Base-by-base conservation (phyloP, 768 basidiomycete species). In the Trametes cinnabarina region DNA sequence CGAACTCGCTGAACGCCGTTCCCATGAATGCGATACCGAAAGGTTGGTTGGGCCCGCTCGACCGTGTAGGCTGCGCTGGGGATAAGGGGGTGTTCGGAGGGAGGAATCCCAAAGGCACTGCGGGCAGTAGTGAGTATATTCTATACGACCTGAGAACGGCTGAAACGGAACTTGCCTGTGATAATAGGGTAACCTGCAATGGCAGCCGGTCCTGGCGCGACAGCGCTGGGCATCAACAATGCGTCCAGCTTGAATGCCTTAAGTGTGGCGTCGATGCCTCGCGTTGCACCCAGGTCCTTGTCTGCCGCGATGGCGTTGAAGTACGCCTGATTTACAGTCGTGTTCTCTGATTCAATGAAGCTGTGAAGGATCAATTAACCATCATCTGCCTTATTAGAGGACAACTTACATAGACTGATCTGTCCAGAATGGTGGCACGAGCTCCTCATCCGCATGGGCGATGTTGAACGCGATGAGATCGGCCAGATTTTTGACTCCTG, bases 161-260 rank as follows among this genome's bases (percentile, higher is more conserved):
- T n/a, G n/a, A n/a, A n/a, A n/a, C n/a, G n/a, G n/a, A 6, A 62
- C 73, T 63, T 42, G 82, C 85, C 84, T 22, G 86, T 85, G 35
- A 86, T 74, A 51, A 86, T 82, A 2, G 86, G 86, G 62, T 86
- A 87, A 8, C 85, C 86, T 4, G 83, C 82, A 54, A 86, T 79
- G 3, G 84, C 86, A 71, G 70, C 65, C 4, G 71, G 63, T 17
- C 60, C 66, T 0, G 73, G 71, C 5, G 73, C 71, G 25, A 68
- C 62, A 28, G 69, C 43, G 43, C 57, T 63, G 4, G 51, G 61
- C 46, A 55, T 50, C 44, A 73, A 25, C 20, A 75, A 60, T 2
- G 72, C 74, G 44, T 73, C 73, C n/a, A 74, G 61, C 34, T 69
- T 65, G 51, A 64, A 70, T 46, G 41, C 46, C 47, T 69, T 62